A percentile compares a stretch with the other conserved stretches of the same genome.
phyloP scores from a whole-genome alignment of 129 eudicot genomes.

The Kitagawia praeruptora region DNA sequence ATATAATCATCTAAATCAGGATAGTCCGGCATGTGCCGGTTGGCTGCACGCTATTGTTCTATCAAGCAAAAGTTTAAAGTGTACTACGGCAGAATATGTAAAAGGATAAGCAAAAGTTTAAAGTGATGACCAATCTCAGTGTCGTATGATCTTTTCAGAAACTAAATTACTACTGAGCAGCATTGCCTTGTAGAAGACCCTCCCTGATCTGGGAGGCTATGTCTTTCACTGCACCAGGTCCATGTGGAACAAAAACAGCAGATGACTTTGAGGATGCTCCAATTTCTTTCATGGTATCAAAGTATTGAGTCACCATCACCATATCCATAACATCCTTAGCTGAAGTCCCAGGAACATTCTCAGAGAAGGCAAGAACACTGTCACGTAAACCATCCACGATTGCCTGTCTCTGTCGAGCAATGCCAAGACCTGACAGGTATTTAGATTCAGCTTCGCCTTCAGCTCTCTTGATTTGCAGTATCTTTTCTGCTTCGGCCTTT shows the following conservation, averaged over 20 bases:
- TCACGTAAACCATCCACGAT: conserved; percentile 71
- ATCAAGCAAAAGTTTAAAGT: not conserved
- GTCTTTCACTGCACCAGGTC: conserved; percentile 70
- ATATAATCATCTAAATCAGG: not conserved
- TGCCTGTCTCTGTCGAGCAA: conserved; percentile 69
- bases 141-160: not conserved
- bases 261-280: conserved; percentile 68
- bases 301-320: conserved; percentile 67
- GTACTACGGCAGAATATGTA: not conserved
- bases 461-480: conserved; percentile 60
- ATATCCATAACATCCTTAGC: conserved; percentile 74
- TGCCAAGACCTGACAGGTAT: conserved; percentile 63
- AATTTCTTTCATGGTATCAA: conserved; percentile 74
- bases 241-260: conserved; percentile 63
- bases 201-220: conserved; percentile 61
- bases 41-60: not conserved
- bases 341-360: conserved; percentile 60
- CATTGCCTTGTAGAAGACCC: conserved; percentile 50
- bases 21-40: not conserved
- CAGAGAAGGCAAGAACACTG: conserved; percentile 58
- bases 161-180: not conserved
- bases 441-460: conserved; percentile 85
- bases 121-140: not conserved
- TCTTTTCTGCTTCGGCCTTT: conserved; percentile 74
- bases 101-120: not conserved